Evolutionary conservation across 495 filamentous ascomycete species (phyloP), one percentile per base, ranked within the genome.

Genomic region (Aspergillus avenaceus): DNA sequence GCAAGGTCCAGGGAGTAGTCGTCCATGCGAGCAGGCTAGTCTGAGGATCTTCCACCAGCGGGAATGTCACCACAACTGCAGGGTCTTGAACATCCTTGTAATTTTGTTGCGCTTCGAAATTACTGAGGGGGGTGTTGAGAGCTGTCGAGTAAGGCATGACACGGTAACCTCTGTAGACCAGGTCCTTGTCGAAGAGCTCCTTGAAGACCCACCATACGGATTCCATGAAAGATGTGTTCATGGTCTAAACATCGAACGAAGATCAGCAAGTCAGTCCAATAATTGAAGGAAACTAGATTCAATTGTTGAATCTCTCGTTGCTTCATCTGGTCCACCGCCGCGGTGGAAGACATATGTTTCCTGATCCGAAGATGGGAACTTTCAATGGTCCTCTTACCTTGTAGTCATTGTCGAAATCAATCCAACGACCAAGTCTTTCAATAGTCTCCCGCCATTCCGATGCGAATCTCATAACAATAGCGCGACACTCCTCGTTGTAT

Each of bases 391-490:
- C 36, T 45, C 58, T 14, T 49, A 86, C 86, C 84, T 97, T 97
- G 76, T 97, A 97, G 61, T 96, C 91, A 61, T 95, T 93, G 69
- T 97, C 95, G 52, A 97, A 96, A 70, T 98, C 95, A 58, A 97
- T 91, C 93, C 95, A 98, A 47, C 95, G 87, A 38, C 95, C 93
- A 23, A 98, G 71, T 37, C 93, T 71, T 49, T 96, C 90, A 50
- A 98, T 88, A 14, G 89, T 96, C 52, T 85, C 71, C 48, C 90
- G 80, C 95, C 93, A 98, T 70, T 97, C 93, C 8, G 77, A 71
- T 19, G 90, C 82, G 65, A 84, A 98, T 56, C 88, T 81, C 91
- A 97, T 96, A 52, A 97, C 93, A 68, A 97, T 97, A 41, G 87
- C 84, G 45, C 84, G 80, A 66, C 93, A 98, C 71, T 97, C 91